A percentile compares a stretch with the other conserved stretches of the same genome.
These are phyloP conservation scores for Hypomontagnella monticulosa DNA, from an alignment of 495 filamentous ascomycete genomes.

Conservation along the genomic window DNA sequence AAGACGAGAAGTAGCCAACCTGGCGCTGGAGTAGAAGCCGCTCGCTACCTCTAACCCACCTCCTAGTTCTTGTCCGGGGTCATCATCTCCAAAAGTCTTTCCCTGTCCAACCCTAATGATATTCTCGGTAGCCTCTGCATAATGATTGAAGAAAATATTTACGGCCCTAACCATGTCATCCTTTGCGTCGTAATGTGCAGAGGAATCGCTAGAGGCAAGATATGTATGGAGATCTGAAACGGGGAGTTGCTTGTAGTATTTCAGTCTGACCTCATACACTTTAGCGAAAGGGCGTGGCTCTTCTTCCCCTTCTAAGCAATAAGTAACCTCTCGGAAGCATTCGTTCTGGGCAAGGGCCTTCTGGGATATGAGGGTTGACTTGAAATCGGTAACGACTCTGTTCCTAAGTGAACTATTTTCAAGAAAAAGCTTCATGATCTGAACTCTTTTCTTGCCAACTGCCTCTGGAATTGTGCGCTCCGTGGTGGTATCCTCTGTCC, in stretches of 20 bases:
- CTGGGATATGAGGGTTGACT: constrained; percentile 58
- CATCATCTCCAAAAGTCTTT: constrained; percentile 37
- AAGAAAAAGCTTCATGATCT: constrained; percentile 59
- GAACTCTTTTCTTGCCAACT: constrained; percentile 55
- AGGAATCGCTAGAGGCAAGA: constrained; percentile 55
- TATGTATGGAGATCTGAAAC: constrained; percentile 59
- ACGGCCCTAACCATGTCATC: constrained; percentile 46
- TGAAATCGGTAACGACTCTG: constrained; percentile 61
- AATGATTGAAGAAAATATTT: constrained; percentile 49
- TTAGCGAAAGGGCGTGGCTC: constrained; percentile 49
- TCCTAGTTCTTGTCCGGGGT: constrained; percentile 41
- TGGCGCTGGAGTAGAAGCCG: constrained; percentile 68
- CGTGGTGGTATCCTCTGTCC: too few relatives aligned
- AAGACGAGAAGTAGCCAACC: constrained; percentile 64
- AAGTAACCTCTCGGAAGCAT: constrained; percentile 36
- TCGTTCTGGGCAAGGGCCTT: constrained; percentile 49
- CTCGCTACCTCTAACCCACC: constrained; percentile 60
- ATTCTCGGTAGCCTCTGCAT: constrained; percentile 34
- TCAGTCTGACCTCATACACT: constrained; percentile 52
- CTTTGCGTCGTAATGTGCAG: constrained; percentile 51
- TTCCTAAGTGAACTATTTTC: constrained; percentile 44
- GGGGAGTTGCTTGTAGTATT: constrained; percentile 51
- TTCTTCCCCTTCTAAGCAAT: constrained; percentile 26
- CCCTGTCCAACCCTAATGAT: constrained; percentile 35
- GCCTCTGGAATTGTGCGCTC: too few relatives aligned